Evolutionary conservation across 1,284 basidiomycete species (phyloP).

Genomic region (Grifola frondosa): DNA sequence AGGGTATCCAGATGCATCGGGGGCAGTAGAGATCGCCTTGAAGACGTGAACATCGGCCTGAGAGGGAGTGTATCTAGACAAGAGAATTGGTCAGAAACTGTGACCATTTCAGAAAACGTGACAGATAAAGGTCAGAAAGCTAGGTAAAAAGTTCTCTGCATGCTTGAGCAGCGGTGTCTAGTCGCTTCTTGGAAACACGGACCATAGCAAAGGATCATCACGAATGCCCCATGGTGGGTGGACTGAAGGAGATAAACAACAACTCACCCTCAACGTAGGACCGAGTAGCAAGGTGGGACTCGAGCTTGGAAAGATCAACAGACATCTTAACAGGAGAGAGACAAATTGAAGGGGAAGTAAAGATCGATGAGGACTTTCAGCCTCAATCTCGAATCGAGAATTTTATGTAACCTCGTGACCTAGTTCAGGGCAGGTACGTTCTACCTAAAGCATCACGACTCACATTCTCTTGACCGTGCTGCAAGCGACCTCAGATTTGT

Average conservation of each 20-base stretch:
- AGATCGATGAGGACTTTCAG: conserved; percentile 24
- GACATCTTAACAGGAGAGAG: conserved; percentile 53
- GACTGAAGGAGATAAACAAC: conserved; percentile 10
- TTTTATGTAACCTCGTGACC: conserved; percentile 21
- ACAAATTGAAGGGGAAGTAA: conserved; percentile 17
- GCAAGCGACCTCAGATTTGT: no score
- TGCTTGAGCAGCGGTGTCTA: conserved; percentile 88
- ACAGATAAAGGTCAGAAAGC: conserved; percentile 69
- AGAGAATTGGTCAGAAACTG: conserved; percentile 12
- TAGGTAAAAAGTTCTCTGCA: conserved; percentile 83
- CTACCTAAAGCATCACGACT: no score
- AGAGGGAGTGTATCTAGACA: conserved; percentile 83
- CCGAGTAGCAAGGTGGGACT: conserved; percentile 80
- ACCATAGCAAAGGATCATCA: conserved; percentile 93
- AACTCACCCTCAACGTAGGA: conserved; percentile 91
- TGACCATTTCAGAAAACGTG: conserved; percentile 19
- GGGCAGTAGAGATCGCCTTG: conserved; percentile 70
- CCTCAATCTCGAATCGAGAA: conserved; percentile 10
- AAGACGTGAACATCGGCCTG: conserved; percentile 97
- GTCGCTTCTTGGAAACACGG: conserved; percentile 99
- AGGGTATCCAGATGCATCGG: conserved; percentile 69
- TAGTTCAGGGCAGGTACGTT: conserved; percentile 20
- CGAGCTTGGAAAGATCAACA: conserved; percentile 74
- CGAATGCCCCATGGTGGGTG: conserved; percentile 30
- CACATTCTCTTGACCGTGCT: no score